Percentiles rank a stretch among this genome's conserved stretches.
phyloP scores from a whole-genome alignment of 2,329 filamentous ascomycete genomes.

The Fonsecaea erecta region DNA sequence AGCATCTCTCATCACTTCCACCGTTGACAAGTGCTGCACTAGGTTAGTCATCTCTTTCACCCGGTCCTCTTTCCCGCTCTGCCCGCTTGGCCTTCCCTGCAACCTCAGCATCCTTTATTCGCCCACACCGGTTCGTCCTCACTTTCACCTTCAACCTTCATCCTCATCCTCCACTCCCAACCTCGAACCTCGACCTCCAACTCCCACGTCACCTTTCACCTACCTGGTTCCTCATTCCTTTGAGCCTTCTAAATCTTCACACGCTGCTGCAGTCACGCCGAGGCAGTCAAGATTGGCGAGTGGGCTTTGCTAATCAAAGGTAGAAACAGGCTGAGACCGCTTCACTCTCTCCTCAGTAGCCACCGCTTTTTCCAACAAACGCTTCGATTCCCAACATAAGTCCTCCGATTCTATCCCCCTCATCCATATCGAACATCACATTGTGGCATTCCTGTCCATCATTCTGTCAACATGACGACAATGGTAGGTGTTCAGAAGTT shows the following conservation, averaged over 20 bases:
- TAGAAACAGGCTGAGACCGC: conserved; percentile 36
- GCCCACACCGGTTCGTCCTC: conserved; percentile 23
- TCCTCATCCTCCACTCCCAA: background rate
- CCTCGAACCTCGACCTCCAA: background rate
- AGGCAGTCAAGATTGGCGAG: background rate
- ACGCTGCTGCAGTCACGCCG: background rate
- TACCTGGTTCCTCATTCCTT: background rate
- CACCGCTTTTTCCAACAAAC: conserved; percentile 15
- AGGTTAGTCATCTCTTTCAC: conserved; percentile 24
- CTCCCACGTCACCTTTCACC: background rate
- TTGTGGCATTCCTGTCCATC: conserved; percentile 29
- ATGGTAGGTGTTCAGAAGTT: conserved; percentile 59
- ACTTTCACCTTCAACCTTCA: conserved; percentile 12
- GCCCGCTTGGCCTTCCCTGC: conserved; percentile 15
- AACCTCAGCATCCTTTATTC: conserved; percentile 8
- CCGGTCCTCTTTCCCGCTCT: conserved; percentile 8
- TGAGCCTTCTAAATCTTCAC: background rate
- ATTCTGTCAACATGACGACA: conserved; percentile 60
- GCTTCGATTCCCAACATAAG: conserved; percentile 16
- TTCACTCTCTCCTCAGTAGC: conserved; percentile 14
- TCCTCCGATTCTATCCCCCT: conserved; percentile 4
- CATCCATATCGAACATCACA: background rate
- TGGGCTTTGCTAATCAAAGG: conserved; percentile 24
- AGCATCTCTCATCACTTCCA: conserved; percentile 8
- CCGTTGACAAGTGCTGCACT: conserved; percentile 18